Conservation (phyloP, 2,329 filamentous ascomycete species). For the Diaporthe sp. region DNA sequence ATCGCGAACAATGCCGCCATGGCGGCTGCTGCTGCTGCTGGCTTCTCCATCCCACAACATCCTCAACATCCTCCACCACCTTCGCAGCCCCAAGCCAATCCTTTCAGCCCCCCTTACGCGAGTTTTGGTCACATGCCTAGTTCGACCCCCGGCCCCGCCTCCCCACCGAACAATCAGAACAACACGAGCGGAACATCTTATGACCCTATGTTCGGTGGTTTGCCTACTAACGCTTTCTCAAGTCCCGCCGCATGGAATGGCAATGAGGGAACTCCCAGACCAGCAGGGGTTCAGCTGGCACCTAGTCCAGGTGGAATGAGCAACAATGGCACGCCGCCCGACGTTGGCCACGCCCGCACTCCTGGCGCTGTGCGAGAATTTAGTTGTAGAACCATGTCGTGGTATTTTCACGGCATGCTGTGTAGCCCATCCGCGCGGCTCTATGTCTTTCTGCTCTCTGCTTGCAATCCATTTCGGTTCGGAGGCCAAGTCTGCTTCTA, state of each 20-base stretch:
- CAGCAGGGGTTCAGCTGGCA: slow-evolving; percentile 39
- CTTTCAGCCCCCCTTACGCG: slow-evolving; percentile 51
- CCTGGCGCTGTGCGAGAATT: no score
- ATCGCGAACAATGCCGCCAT: slow-evolving; percentile 47
- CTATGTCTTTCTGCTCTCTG: no score
- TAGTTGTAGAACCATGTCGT: no score
- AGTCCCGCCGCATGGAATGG: slow-evolving; percentile 64
- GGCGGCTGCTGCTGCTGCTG: slow-evolving; percentile 49
- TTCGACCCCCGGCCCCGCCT: slow-evolving; percentile 39
- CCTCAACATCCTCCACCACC: slow-evolving; percentile 35
- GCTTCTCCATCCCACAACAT: slow-evolving; percentile 46
- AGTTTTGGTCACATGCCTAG: slow-evolving; percentile 50
- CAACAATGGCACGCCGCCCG: slow-evolving; percentile 57
- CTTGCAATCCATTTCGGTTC: no score
- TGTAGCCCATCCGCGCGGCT: no score
- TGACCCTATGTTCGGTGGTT: slow-evolving; percentile 69
- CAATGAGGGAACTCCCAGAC: slow-evolving; percentile 41
- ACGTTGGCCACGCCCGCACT: no score
- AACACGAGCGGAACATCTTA: slow-evolving; percentile 52
- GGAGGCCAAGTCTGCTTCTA: no score
- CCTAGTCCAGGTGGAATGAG: slow-evolving; percentile 60
- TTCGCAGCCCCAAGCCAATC: slow-evolving; percentile 42
- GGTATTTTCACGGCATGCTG: no score
- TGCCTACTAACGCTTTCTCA: slow-evolving; percentile 64
- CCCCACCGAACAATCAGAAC: slow-evolving; percentile 45